Evolutionary conservation across 2,329 filamentous ascomycete genomes (phyloP), one percentile per base, ranked within the genome.

Genomic region (Shiraia bambusicola): DNA sequence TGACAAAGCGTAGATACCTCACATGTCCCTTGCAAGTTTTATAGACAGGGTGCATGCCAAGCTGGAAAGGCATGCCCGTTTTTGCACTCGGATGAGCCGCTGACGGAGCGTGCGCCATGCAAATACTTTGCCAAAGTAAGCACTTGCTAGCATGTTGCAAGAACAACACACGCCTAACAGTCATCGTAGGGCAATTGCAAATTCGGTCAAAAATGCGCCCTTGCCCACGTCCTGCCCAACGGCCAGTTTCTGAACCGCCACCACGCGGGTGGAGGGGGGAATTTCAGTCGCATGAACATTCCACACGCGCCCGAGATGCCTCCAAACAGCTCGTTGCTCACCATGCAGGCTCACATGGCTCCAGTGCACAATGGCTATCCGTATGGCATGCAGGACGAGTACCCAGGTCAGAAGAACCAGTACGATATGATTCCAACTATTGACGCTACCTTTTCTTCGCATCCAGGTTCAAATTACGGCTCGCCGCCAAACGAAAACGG

Each of bases 1-100:
- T 27, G 16, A 32, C 28, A 44, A 47, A 32, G 33, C 24, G 29
- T 47, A 96, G 92, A 95, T 71, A 95, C 93, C 13, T 87, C 91
- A 49, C 93, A 97, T 75, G 93, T 98, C 31, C 93, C 93, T 28
- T 98, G 93, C 86, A 97, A 97, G 78, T 98, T 98, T 86, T 98
- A 93, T 72, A 85, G 90, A 39, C 89, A 95, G 75, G 91, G 92
- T 68, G 84, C 89, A 61, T 98, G 93, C 71, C 92, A 97, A 78
- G 93, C 93, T 43, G 93, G 93, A 58, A 88, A 87, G 68, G 89
- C 91, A 54, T 98, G 93, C 74, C 93, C 93, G 28, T 98, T 97
- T 72, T 88, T 90, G 60, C 93, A 98, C 73, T 92, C 94, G 52
- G 83, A 93, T 52, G 88, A 93, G 66, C 80, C 84, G 22, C 82